Evolutionary conservation across 768 basidiomycete genomes (phyloP), one percentile per base, ranked within the genome.

Genomic region (Suillus cothurnatus): DNA sequence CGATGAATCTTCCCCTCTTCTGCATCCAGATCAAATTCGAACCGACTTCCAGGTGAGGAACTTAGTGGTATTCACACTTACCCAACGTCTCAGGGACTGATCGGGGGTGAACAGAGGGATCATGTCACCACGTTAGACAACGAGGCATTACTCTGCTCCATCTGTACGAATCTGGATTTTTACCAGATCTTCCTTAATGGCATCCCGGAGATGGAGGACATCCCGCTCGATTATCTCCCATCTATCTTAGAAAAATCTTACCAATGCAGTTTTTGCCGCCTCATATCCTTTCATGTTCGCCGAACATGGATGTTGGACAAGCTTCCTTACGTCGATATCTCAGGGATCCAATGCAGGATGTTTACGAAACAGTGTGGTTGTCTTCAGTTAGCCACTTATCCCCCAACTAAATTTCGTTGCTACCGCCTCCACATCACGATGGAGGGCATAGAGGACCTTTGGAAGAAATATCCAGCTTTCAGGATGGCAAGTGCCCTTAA

Each of bases 301-400:
- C 36, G 39, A 59, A 39, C 60, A n/a, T 64, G 63, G 63, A 34
- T 26, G 57, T n/a, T 64, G 8, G 63, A 61, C 39, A 17, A 64
- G 32, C 28, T 36, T 64, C 63, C 63, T 31, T 19, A 34, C 2
- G 7, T 64, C 19, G 63, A 64, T 64, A n/a, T 64, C 31, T 38
- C 31, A 28, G 53, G 45, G 4, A 61, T 64, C 21, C 6, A 64
- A 23, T 64, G 63, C 15, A 28, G 38, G 53, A 55, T 55, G 53
- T 55, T 55, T 21, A n/a, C 53, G 53, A 34, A n/a, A 34, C 6
- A 0, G 6, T 55, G 53, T 21, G 53, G 53, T 14, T 61, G 38
- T 47, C 41, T 38, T 5, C 36, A 26, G 5, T 23, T 31, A 6
- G n/a, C 36, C 17, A n/a, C 63, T 12, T 31, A 61, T 28, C 57